A percentile compares a stretch with the other conserved stretches of the same genome.
phyloP scores from a whole-genome alignment of 805 yeast species.

The Ogataea degrootiae region DNA sequence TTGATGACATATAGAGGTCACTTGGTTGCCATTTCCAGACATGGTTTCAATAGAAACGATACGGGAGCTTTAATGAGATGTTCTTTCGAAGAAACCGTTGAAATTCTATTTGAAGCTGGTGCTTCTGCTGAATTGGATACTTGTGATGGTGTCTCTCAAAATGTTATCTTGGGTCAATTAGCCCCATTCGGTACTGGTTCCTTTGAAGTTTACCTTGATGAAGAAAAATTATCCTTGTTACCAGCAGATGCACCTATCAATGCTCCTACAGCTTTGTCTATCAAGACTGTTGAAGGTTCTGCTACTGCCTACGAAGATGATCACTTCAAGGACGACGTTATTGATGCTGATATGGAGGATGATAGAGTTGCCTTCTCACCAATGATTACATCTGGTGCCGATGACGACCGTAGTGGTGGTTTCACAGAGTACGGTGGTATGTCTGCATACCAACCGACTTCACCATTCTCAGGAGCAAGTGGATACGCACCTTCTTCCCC shows the following conservation, averaged over 20 bases:
- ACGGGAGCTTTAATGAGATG: slow-evolving; percentile 99
- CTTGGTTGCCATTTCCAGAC: slow-evolving; percentile 98
- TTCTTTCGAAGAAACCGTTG: slow-evolving; percentile 98
- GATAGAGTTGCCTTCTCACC: slow-evolving; percentile 86
- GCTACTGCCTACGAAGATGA: slow-evolving; percentile 86
- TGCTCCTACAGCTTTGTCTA: slow-evolving; percentile 36
- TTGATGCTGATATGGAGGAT: slow-evolving; percentile 39
- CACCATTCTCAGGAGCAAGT: slow-evolving; percentile 50
- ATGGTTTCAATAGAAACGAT: slow-evolving; percentile 97
- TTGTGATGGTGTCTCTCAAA: slow-evolving; percentile 97
- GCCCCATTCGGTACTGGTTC: slow-evolving; percentile 99
- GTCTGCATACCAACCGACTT: slow-evolving; percentile 42
- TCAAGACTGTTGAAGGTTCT: slow-evolving; percentile 62
- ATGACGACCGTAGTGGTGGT: slow-evolving; percentile 73
- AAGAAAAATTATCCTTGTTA: slow-evolving; percentile 66
- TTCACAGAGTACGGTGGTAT: slow-evolving; percentile 83
- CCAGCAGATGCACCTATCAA: slow-evolving; percentile 43
- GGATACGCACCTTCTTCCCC: slow-evolving; percentile 50
- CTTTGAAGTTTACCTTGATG: slow-evolving; percentile 93
- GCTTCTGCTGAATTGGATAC: slow-evolving; percentile 97
- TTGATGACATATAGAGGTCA: slow-evolving; percentile 99
- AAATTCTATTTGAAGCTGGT: slow-evolving; percentile 95
- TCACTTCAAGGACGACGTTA: slow-evolving; percentile 59
- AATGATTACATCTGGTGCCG: slow-evolving; percentile 77
- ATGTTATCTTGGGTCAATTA: slow-evolving; percentile 95